phyloP scores from a whole-genome alignment of 305 asterid species.

The Euphrasia arctica region DNA sequence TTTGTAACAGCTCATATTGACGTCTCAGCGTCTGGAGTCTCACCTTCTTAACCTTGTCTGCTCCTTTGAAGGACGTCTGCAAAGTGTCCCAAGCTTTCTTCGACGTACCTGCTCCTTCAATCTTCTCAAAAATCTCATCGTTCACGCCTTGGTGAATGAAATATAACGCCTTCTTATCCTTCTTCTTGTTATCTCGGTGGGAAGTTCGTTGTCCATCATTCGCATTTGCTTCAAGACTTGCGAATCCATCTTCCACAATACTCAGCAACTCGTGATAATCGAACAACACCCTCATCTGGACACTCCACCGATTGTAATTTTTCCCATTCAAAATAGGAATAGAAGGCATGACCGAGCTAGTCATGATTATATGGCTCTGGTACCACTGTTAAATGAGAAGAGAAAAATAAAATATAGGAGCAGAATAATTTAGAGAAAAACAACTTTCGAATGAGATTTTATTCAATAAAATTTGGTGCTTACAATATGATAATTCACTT shows the following conservation, averaged over 20 bases:
- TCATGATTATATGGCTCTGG: no score
- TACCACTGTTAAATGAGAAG: no score
- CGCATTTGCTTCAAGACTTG: neutral
- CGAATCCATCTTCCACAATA: slow-evolving; percentile 17
- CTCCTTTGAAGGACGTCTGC: slow-evolving; percentile 13
- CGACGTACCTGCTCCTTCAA: slow-evolving; percentile 17
- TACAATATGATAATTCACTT: no score
- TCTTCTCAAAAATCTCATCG: slow-evolving; percentile 27
- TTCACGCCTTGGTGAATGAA: slow-evolving; percentile 28
- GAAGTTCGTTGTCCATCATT: slow-evolving; percentile 19
- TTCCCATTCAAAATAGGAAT: slow-evolving; percentile 18
- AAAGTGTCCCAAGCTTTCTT: slow-evolving; percentile 23
- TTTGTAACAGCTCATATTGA: neutral
- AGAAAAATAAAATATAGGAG: no score
- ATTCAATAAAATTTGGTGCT: no score
- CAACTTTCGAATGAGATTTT: no score
- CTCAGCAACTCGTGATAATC: slow-evolving; percentile 19
- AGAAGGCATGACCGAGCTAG: no score
- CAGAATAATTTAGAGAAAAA: no score
- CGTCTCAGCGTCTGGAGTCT: slow-evolving; percentile 25
- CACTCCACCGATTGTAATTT: slow-evolving; percentile 23
- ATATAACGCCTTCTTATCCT: slow-evolving; percentile 24
- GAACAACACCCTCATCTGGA: slow-evolving; percentile 23
- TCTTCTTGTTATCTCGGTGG: slow-evolving; percentile 10
- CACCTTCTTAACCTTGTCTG: slow-evolving; percentile 17